These are phyloP conservation scores for Magnusiomyces suaveolens DNA, from an alignment of 1,139 yeast species.

Conservation along the genomic window DNA sequence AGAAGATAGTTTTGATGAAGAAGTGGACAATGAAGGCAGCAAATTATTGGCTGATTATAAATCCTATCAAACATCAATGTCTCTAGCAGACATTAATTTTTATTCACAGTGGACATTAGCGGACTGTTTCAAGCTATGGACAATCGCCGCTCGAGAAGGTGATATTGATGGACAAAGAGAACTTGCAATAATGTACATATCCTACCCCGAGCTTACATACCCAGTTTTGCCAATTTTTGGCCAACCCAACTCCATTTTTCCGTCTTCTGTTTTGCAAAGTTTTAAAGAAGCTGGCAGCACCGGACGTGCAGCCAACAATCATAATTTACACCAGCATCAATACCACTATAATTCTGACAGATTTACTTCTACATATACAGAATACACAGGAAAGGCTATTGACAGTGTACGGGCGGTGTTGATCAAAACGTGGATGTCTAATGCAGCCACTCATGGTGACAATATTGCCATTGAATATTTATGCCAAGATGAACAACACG, in stretches of 20 bases:
- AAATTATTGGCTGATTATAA: neutral
- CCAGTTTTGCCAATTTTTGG: constrained; percentile 24
- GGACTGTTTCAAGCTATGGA: constrained; percentile 29
- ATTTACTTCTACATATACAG: constrained; percentile 12
- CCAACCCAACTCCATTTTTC: constrained; percentile 22
- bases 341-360: neutral
- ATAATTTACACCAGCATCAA: neutral
- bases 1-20: constrained; percentile 2
- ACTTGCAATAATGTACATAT: constrained; percentile 28
- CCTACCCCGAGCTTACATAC: constrained; percentile 28
- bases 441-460: constrained; percentile 27
- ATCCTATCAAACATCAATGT: constrained; percentile 8
- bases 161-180: constrained; percentile 28
- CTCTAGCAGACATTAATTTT: constrained; percentile 13
- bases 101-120: constrained; percentile 21
- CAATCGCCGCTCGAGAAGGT: constrained; percentile 28
- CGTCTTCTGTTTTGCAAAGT: constrained; percentile 15
- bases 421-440: constrained; percentile 29
- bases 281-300: neutral
- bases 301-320: neutral
- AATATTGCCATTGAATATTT: constrained; percentile 28
- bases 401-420: constrained; percentile 30
- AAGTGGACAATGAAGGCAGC: neutral
- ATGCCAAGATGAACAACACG: constrained; percentile 16
- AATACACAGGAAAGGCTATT: constrained; percentile 23